A percentile compares a stretch with the other conserved stretches of the same genome.
phyloP scores from a whole-genome alignment of 2,329 filamentous ascomycete genomes.

The Neonectria neomacrospora region DNA sequence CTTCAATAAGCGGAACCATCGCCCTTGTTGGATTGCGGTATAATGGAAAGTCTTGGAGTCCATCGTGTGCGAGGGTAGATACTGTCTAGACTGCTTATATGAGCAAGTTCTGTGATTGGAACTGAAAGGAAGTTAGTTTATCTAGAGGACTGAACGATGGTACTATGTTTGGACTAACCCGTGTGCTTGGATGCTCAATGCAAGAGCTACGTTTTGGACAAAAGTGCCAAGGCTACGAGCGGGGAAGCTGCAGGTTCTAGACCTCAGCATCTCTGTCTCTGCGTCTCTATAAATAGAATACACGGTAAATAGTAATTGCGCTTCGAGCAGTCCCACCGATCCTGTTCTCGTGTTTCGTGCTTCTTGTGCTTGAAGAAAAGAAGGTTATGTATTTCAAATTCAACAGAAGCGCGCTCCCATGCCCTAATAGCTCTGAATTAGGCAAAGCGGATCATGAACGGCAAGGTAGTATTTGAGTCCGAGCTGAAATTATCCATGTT shows the following conservation, averaged over 20 bases:
- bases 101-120: no score
- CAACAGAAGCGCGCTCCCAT: no score
- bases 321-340: not conserved
- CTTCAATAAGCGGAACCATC: not conserved
- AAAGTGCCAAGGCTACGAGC: not conserved
- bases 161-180: no score
- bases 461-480: no score
- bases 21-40: not conserved
- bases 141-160: no score
- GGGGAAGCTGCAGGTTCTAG: not conserved
- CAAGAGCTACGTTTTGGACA: not conserved
- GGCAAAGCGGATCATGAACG: no score
- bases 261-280: not conserved
- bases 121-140: no score
- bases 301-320: not conserved
- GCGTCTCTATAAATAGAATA: not conserved
- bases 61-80: not conserved
- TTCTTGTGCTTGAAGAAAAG: not conserved
- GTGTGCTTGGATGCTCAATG: not conserved
- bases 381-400: not conserved
- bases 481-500: no score
- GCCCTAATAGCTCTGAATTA: no score
- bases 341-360: not conserved
- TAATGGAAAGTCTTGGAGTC: not conserved
- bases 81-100: not conserved